Conservation (phyloP, 2,329 filamentous ascomycete genomes). For the Fusarium sp. region DNA sequence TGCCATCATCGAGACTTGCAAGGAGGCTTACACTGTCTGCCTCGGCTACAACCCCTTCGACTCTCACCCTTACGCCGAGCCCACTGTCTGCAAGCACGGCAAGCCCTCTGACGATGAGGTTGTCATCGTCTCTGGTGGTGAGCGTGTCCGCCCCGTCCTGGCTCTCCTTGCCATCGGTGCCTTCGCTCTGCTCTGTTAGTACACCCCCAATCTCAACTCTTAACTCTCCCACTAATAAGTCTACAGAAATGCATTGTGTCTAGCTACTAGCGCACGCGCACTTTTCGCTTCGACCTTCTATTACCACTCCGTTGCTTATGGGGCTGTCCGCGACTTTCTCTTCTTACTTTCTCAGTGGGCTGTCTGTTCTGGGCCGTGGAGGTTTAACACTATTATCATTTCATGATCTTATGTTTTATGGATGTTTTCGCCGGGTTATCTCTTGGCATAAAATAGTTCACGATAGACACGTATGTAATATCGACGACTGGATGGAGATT, state of each 20-base stretch:
- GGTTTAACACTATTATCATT: slow-evolving; percentile 14
- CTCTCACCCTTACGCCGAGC: slow-evolving; percentile 24
- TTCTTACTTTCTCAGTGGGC: slow-evolving; percentile 32
- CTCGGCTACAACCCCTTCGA: slow-evolving; percentile 35
- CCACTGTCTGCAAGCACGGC: slow-evolving; percentile 34
- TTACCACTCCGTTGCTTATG: slow-evolving; percentile 17
- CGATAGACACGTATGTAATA: slow-evolving; percentile 35
- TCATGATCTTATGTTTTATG: slow-evolving; percentile 37
- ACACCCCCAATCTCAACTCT: too few relatives aligned
- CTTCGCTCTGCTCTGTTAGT: slow-evolving; percentile 38
- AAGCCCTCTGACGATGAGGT: slow-evolving; percentile 19
- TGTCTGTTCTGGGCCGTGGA: slow-evolving; percentile 23
- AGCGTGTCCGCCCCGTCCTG: slow-evolving; percentile 31
- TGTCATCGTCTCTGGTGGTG: slow-evolving; percentile 33
- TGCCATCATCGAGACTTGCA: slow-evolving; percentile 28
- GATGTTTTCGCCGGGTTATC: slow-evolving; percentile 14
- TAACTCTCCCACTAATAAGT: background rate
- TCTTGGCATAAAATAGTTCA: slow-evolving; percentile 27
- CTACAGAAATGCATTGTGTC: slow-evolving; percentile 17
- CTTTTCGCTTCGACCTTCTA: slow-evolving; percentile 26
- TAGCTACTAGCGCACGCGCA: background rate
- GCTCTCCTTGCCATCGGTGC: slow-evolving; percentile 31
- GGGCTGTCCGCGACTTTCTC: slow-evolving; percentile 5
- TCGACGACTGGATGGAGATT: slow-evolving; percentile 33
- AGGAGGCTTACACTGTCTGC: slow-evolving; percentile 28